phyloP scores from a whole-genome alignment of 371 early-diverging fungal species.

The Thermomucor indicae-seudaticae region DNA sequence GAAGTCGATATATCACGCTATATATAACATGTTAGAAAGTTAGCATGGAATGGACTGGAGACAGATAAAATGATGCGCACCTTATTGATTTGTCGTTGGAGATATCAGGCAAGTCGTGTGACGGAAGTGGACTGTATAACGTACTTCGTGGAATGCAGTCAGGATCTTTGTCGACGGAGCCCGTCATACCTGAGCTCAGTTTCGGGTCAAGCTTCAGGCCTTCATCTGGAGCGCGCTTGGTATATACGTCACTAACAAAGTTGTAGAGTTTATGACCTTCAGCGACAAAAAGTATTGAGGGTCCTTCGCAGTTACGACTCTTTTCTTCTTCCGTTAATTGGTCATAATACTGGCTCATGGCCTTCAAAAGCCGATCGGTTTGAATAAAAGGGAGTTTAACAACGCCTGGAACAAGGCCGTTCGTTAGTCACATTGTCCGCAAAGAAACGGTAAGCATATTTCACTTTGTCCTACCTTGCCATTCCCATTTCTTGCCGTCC shows the following conservation, averaged over 20 bases:
- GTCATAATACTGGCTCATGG: constrained; percentile 68
- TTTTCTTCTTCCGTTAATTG: constrained; percentile 75
- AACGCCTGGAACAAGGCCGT: constrained; percentile 51
- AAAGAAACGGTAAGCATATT: neutral
- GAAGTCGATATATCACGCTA: constrained; percentile 53
- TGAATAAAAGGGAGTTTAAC: constrained; percentile 95
- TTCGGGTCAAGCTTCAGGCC: constrained; percentile 53
- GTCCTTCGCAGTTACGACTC: constrained; percentile 73
- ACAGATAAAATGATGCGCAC: constrained; percentile 8
- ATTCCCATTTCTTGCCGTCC: constrained; percentile 97
- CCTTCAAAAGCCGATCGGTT: constrained; percentile 71
- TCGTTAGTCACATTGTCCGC: neutral
- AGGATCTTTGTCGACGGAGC: constrained; percentile 61
- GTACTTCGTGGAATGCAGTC: constrained; percentile 71
- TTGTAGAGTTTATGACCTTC: constrained; percentile 66
- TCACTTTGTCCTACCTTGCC: constrained; percentile 90
- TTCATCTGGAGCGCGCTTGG: constrained; percentile 46
- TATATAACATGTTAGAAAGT: constrained; percentile 1
- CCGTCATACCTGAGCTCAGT: constrained; percentile 57
- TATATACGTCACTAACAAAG: constrained; percentile 59
- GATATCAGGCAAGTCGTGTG: constrained; percentile 56
- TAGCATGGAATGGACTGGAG: neutral
- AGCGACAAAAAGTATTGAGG: constrained; percentile 69
- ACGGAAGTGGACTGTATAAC: constrained; percentile 62
- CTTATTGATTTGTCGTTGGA: constrained; percentile 53